phyloP scores from a whole-genome alignment of 2,329 filamentous ascomycete species.

The Colletotrichum sp. region DNA sequence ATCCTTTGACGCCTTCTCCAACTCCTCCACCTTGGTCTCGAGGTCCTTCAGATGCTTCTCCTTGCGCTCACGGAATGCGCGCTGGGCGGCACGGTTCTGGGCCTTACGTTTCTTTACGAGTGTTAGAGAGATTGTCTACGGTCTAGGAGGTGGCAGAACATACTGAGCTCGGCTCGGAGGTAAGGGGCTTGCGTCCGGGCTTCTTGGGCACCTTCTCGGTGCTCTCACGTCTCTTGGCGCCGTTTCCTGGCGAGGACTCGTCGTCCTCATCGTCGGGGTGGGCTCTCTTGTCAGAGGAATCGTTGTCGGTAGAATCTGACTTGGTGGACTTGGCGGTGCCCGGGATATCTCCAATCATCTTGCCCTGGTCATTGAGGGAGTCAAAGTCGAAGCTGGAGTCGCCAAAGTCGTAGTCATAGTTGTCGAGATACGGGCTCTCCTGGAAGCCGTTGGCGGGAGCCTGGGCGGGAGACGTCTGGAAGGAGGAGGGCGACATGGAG shows the following conservation, averaged over 20 bases:
- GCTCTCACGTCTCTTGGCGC: slow-evolving; percentile 77
- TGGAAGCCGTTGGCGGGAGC: slow-evolving; percentile 60
- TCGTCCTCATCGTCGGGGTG: slow-evolving; percentile 75
- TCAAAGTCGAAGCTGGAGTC: slow-evolving; percentile 82
- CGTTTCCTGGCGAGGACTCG: slow-evolving; percentile 51
- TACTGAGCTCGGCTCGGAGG: slow-evolving; percentile 94
- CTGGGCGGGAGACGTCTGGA: slow-evolving; percentile 54
- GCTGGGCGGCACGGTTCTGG: slow-evolving; percentile 90
- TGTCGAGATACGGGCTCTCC: slow-evolving; percentile 82
- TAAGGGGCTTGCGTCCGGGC: slow-evolving; percentile 93
- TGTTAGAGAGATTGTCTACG: background rate
- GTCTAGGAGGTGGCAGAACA: slow-evolving; percentile 37
- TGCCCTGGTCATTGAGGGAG: slow-evolving; percentile 51
- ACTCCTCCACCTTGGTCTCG: slow-evolving; percentile 76
- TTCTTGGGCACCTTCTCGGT: slow-evolving; percentile 92
- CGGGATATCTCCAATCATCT: slow-evolving; percentile 80
- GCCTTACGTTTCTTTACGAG: slow-evolving; percentile 84
- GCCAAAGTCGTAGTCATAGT: slow-evolving; percentile 78
- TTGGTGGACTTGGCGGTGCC: slow-evolving; percentile 55
- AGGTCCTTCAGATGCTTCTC: slow-evolving; percentile 89
- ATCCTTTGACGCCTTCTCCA: slow-evolving; percentile 83
- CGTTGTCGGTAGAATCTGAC: slow-evolving; percentile 63
- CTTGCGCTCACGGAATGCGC: slow-evolving; percentile 93
- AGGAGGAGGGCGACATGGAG: slow-evolving; percentile 52
- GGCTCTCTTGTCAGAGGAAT: slow-evolving; percentile 73